These are phyloP conservation scores for Clarireedia monteithiana DNA, from an alignment of 2,329 filamentous ascomycete genomes.

Conservation along the genomic window DNA sequence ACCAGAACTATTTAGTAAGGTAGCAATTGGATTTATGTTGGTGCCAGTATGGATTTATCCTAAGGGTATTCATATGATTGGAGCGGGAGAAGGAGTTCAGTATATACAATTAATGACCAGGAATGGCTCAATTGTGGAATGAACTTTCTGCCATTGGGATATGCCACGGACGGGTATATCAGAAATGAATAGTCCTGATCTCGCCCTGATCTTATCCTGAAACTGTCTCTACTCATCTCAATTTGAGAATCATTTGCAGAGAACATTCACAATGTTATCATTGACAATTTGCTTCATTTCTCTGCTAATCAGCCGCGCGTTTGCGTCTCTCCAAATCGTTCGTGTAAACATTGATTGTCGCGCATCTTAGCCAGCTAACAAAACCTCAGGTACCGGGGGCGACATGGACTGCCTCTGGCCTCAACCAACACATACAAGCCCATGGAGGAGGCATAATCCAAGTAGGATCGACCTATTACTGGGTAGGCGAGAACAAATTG, in stretches of 20 bases:
- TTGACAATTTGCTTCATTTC: not conserved
- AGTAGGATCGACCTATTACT: conserved; percentile 52
- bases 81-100: not conserved
- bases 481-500: conserved; percentile 63
- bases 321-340: conserved; percentile 7
- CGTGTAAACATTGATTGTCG: not conserved
- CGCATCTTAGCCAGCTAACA: not conserved
- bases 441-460: conserved; percentile 58
- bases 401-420: conserved; percentile 25
- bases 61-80: not conserved
- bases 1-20: no score
- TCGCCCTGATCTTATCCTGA: not conserved
- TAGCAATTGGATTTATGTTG: not conserved
- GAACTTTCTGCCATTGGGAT: not conserved
- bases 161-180: not conserved
- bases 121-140: no score
- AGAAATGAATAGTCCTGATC: not conserved
- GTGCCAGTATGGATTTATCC: not conserved
- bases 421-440: conserved; percentile 52
- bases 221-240: not conserved
- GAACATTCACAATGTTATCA: not conserved
- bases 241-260: no score
- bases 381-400: conserved; percentile 22
- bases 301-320: not conserved
- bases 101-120: not conserved